phyloP scores from a whole-genome alignment of 2,329 filamentous ascomycete genomes.

The Venturia aucupariae region DNA sequence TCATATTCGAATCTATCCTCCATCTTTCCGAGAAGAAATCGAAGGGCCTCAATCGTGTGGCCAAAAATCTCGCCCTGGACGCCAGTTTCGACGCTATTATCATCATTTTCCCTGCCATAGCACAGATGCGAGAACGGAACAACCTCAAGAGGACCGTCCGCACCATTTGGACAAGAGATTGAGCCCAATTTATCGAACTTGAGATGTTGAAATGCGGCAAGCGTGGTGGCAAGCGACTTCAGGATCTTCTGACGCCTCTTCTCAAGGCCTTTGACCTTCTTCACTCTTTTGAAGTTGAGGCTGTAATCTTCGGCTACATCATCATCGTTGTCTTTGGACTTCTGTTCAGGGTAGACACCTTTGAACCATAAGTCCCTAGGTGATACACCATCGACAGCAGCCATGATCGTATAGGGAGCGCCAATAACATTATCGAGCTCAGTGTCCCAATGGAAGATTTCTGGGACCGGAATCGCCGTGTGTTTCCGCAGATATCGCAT shows the following conservation, averaged over 20 bases:
- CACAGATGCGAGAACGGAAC: not conserved
- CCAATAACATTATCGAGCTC: conserved; percentile 4
- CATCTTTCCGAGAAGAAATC: not conserved
- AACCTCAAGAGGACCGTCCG: not conserved
- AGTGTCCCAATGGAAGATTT: not conserved
- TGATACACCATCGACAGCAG: not conserved
- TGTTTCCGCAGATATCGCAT: not conserved
- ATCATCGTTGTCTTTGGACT: not conserved
- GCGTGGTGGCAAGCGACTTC: not conserved
- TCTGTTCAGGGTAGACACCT: not conserved
- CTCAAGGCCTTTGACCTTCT: not conserved
- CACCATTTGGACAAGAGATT: not conserved
- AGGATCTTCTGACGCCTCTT: conserved; percentile 2
- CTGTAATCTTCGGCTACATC: not conserved
- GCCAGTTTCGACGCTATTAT: not conserved
- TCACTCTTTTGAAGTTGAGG: not conserved
- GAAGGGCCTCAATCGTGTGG: not conserved
- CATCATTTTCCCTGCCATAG: not conserved
- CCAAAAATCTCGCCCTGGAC: not conserved
- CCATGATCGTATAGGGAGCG: not conserved
- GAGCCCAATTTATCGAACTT: conserved; percentile 3
- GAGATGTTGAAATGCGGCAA: not conserved
- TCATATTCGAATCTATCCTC: not conserved
- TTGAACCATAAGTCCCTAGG: not conserved
- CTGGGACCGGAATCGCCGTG: not conserved